phyloP scores from a whole-genome alignment of 208 protist species.

The Wallacemonas collosoma region DNA sequence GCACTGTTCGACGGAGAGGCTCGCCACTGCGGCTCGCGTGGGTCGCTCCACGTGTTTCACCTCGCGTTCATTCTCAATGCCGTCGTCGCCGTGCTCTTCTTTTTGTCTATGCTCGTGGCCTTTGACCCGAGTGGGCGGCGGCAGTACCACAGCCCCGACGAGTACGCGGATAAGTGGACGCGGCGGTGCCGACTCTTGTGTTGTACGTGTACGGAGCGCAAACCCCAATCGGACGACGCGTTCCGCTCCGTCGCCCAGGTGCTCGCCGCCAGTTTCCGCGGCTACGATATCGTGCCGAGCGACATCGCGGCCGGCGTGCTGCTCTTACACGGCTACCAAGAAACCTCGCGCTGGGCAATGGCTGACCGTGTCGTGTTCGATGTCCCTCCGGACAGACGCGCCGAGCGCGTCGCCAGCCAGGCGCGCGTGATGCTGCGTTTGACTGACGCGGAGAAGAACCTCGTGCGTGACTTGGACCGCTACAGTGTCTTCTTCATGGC shows the following conservation, averaged over 20 bases:
- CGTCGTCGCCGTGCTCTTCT: conserved; percentile 27
- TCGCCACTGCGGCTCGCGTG: conserved; percentile 19
- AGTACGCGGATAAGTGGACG: conserved; percentile 73
- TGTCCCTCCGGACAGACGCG: conserved; percentile 8
- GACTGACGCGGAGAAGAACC: conserved; percentile 32
- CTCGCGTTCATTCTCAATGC: conserved; percentile 44
- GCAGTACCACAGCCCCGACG: conserved; percentile 39
- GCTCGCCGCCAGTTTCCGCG: conserved; percentile 75
- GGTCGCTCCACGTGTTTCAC: conserved; percentile 34
- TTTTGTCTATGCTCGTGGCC: conserved; percentile 38
- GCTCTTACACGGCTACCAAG: conserved; percentile 79
- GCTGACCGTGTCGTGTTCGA: conserved; percentile 27
- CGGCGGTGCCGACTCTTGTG: conserved; percentile 64
- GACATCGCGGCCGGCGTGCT: conserved; percentile 84
- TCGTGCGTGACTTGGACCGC: conserved; percentile 46
- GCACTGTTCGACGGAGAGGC: conserved; percentile 41
- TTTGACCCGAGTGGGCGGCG: conserved; percentile 59
- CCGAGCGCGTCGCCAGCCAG: conserved; percentile 54
- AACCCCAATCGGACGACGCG: conserved; percentile 37
- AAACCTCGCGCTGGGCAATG: conserved; percentile 31
- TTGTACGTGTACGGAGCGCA: conserved; percentile 36
- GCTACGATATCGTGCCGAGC: conserved; percentile 83
- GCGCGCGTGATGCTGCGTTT: conserved; percentile 46
- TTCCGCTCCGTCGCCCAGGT: conserved; percentile 62
- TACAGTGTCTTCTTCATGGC: conserved; percentile 83